phyloP scores from a whole-genome alignment of 352 stramenopile genomes.

The Phytophthora quininea region DNA sequence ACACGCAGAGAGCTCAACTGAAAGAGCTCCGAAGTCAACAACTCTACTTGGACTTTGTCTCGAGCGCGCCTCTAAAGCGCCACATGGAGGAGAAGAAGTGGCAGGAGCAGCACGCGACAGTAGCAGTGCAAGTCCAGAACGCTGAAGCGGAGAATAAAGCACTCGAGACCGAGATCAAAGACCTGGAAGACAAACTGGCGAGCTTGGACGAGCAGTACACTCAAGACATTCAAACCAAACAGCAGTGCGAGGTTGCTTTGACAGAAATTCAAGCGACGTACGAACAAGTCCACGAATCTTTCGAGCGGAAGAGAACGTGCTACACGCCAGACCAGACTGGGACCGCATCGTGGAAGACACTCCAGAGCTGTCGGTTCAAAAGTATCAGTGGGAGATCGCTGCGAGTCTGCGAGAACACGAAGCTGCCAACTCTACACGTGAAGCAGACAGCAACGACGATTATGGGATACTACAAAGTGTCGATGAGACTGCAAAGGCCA shows the following conservation, averaged over 20 bases:
- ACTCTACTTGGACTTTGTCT: slow-evolving; percentile 65
- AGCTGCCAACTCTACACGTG: background rate
- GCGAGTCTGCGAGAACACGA: slow-evolving; percentile 12
- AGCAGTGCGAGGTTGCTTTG: slow-evolving; percentile 21
- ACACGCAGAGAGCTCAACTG: slow-evolving; percentile 44
- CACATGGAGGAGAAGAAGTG: slow-evolving; percentile 71
- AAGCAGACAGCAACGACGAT: slow-evolving; percentile 4
- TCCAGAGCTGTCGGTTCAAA: slow-evolving; percentile 65
- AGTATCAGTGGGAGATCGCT: slow-evolving; percentile 59
- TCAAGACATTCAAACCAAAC: slow-evolving; percentile 36
- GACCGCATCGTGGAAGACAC: slow-evolving; percentile 61
- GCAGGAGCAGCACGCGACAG: slow-evolving; percentile 49
- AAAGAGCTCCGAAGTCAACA: slow-evolving; percentile 56
- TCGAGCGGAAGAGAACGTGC: slow-evolving; percentile 45
- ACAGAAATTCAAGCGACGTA: slow-evolving; percentile 29
- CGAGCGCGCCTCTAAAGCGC: slow-evolving; percentile 55
- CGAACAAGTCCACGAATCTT: slow-evolving; percentile 33
- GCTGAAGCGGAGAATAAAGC: slow-evolving; percentile 46
- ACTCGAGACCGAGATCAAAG: slow-evolving; percentile 49
- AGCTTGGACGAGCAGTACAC: slow-evolving; percentile 47
- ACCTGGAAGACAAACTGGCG: slow-evolving; percentile 39
- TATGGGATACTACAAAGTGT: slow-evolving; percentile 5
- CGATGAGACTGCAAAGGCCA: slow-evolving; percentile 2
- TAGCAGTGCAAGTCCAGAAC: slow-evolving; percentile 32
- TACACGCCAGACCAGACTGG: slow-evolving; percentile 76